Evolutionary conservation across 371 early-diverging fungal species (phyloP), one percentile per base, ranked within the genome.

Genomic region (Phascolomyces articulosus): DNA sequence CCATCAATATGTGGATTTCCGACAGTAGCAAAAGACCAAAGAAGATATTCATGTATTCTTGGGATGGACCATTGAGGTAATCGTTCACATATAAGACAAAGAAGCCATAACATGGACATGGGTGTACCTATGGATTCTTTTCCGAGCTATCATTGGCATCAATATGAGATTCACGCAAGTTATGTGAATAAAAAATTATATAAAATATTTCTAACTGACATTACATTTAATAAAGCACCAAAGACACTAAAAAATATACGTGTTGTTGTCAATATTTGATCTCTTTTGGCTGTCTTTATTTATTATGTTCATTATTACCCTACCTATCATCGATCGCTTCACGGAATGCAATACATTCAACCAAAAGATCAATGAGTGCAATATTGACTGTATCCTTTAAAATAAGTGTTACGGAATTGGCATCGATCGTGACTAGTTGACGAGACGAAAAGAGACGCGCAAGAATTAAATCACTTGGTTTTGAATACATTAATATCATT

Each of bases 261-360:
- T 11, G 34, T 34, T 34, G 11, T 34, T 34, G 11, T 34, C 34
- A 34, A 34, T 34, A 34, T 9, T 34, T 34, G 11, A 34, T 34
- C 34, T 11, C n/a, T n/a, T n/a, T n/a, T n/a, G n/a, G n/a, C n/a
- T n/a, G n/a, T 1, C 34, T 34, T 9, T 9, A 34, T 34, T 34
- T 34, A 9, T 6, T 34, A 11, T 34, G 6, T 9, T 34, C 34
- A 34, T 9, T 1, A 34, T 0, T 11, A 34, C 6, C 2, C 34
- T 34, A 74, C 79, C 70, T 71, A 61, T 71, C 66, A 15, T 65
- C 62, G 7, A 72, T 64, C 21, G 74, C 69, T 57, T 74, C 75
- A 49, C 70, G 65, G 59, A 73, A 77, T 4, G 58, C 64, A 40
- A 80, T 58, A 53, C 61, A 63, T 44, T 77, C 73, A 55, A 65